Percentiles rank a stretch among this genome's conserved stretches.
Evolutionary conservation across 305 asterid genomes (phyloP).

Genomic region (Fraxinus albicans): DNA sequence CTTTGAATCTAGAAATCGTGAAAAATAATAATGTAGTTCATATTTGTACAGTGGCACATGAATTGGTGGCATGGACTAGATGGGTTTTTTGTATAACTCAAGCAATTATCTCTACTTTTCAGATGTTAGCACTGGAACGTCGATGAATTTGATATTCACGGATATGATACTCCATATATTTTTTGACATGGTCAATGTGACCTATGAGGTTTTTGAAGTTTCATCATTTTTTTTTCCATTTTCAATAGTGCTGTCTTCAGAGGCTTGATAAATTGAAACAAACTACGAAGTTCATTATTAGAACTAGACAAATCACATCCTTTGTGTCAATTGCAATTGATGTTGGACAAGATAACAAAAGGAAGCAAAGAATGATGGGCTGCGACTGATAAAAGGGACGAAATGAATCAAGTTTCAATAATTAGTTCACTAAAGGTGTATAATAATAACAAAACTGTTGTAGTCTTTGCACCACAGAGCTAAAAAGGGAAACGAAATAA

Average conservation of each 20-base stretch:
- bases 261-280: not conserved
- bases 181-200: not conserved
- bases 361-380: not conserved
- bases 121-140: not conserved
- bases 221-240: not conserved
- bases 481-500: not conserved
- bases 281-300: not conserved
- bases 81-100: not conserved
- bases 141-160: not conserved
- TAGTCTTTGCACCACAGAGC: not conserved
- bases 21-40: not conserved
- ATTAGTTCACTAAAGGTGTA: not conserved
- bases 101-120: not conserved
- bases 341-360: not conserved
- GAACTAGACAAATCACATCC: not conserved
- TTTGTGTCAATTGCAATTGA: not conserved
- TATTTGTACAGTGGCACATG: not conserved
- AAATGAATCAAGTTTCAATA: not conserved
- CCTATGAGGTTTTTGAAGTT: not conserved
- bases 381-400: not conserved
- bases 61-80: not conserved
- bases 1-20: not conserved
- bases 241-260: not conserved
- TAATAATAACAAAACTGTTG: not conserved
- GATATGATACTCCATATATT: not conserved